Evolutionary conservation across 768 basidiomycete genomes (phyloP), one percentile per base, ranked within the genome.

Genomic region (Hygrocybe coccinea): DNA sequence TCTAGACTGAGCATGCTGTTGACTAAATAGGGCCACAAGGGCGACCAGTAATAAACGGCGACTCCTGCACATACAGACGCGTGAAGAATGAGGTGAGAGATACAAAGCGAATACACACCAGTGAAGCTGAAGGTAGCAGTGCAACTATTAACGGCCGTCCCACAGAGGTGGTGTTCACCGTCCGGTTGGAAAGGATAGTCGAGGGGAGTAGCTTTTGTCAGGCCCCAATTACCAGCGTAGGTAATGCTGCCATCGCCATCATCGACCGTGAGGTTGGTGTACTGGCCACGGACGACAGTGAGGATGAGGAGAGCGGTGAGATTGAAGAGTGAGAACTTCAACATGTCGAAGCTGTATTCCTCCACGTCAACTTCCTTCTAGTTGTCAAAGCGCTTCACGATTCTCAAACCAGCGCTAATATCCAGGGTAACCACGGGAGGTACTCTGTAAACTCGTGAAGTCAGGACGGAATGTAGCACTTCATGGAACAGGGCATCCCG

Each of bases 1-100:
- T 60, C 56, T 6, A 60, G 46, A 9, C 35, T 41, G 15, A 60
- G 21, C 14, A 39, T 34, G 14, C 44, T 25, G 39, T 57, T 52
- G 34, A 60, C 56, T 21, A 15, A 22, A 33, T 60, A 60, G 12
- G 59, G 59, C 59, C 59, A 60, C 34, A 41, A 8, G 12, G 59
- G 17, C 19, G 56, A 57, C 24, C 48, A 22, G 33, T 47, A 57
- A 51, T 57, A 60, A 10, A 60, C 50, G 15, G 59, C 59, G 8
- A 55, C 49, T 24, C 59, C 59, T 60, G 38, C n/a, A 12, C n/a
- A 22, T 14, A n/a, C 3, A 38, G 14, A 22, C 51, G 17, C 34
- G 38, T 37, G 12, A 17, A 17, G 21, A 46, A 46, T 19, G 22
- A 11, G 44, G 15, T 12, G 44, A 22, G 21, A 3, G 5, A 21